Evolutionary conservation across 2,329 filamentous ascomycete genomes (phyloP).

Genomic region (Alternaria sp.): DNA sequence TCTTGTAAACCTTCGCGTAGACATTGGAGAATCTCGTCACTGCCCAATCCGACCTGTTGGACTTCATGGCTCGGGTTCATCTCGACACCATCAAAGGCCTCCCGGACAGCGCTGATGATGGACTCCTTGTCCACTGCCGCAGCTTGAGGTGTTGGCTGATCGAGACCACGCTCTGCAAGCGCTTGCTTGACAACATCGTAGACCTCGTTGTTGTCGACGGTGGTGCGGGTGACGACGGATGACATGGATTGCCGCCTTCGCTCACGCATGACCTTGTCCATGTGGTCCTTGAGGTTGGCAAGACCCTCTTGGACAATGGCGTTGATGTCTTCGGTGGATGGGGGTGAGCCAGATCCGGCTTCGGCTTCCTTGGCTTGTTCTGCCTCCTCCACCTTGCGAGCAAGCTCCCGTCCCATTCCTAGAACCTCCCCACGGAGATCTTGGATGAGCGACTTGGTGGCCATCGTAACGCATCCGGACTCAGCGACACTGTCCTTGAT

Average conservation of each 20-base stretch:
- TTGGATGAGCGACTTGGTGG: constrained; percentile 88
- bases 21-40: constrained; percentile 87
- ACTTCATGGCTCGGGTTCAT: constrained; percentile 94
- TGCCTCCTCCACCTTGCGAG: constrained; percentile 80
- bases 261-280: constrained; percentile 80
- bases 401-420: constrained; percentile 91
- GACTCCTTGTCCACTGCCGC: constrained; percentile 70
- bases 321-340: constrained; percentile 71
- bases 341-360: constrained; percentile 37
- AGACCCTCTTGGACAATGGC: constrained; percentile 81
- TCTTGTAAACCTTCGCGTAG: constrained; percentile 84
- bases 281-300: constrained; percentile 80
- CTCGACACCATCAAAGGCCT: constrained; percentile 79
- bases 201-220: constrained; percentile 81
- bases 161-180: constrained; percentile 61
- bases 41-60: constrained; percentile 86
- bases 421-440: constrained; percentile 91
- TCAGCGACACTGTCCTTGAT: constrained; percentile 92
- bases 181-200: constrained; percentile 85
- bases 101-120: constrained; percentile 83
- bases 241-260: constrained; percentile 71
- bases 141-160: constrained; percentile 52
- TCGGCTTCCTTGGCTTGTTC: constrained; percentile 55
- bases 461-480: constrained; percentile 85
- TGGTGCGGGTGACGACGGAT: constrained; percentile 66